Evolutionary conservation across 805 yeast species (phyloP).

Genomic region (Jamesozyma jinghongensis): DNA sequence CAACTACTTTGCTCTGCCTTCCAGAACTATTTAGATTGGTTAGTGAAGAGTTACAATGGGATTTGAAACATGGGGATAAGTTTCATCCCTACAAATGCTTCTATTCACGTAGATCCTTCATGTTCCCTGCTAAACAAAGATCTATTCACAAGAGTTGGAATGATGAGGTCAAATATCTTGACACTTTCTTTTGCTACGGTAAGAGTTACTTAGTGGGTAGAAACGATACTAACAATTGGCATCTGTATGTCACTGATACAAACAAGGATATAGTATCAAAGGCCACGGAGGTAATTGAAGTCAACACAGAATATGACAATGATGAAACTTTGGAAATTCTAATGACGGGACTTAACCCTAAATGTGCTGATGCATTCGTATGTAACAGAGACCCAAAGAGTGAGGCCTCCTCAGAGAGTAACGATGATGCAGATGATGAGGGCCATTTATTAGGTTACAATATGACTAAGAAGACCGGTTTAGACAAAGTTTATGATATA

Average conservation of each 20-base stretch:
- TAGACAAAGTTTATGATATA: slow-evolving; percentile 47
- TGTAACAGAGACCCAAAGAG: slow-evolving; percentile 34
- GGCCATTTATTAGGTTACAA: slow-evolving; percentile 76
- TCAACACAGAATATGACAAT: slow-evolving; percentile 10
- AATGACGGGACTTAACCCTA: slow-evolving; percentile 74
- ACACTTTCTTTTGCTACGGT: slow-evolving; percentile 53
- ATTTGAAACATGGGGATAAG: slow-evolving; percentile 21
- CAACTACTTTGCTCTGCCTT: slow-evolving; percentile 76
- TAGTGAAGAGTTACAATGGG: slow-evolving; percentile 35
- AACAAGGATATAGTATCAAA: slow-evolving; percentile 5
- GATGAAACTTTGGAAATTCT: slow-evolving; percentile 82
- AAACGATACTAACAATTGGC: slow-evolving; percentile 70
- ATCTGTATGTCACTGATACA: slow-evolving; percentile 60
- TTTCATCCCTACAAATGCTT: slow-evolving; percentile 55
- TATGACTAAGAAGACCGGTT: slow-evolving; percentile 53
- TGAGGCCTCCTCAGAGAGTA: slow-evolving; percentile 4
- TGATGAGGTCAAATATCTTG: slow-evolving; percentile 63
- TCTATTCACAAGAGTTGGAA: slow-evolving; percentile 80
- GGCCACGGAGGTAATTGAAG: too few relatives aligned
- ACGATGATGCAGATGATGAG: slow-evolving; percentile 26
- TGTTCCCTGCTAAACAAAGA: slow-evolving; percentile 82
- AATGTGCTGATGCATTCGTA: slow-evolving; percentile 49
- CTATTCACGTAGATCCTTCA: slow-evolving; percentile 83
- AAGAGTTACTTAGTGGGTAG: slow-evolving; percentile 73
- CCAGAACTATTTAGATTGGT: slow-evolving; percentile 51